Evolutionary conservation across 2,329 filamentous ascomycete genomes (phyloP).

Genomic region (Raffaelea arxii): DNA sequence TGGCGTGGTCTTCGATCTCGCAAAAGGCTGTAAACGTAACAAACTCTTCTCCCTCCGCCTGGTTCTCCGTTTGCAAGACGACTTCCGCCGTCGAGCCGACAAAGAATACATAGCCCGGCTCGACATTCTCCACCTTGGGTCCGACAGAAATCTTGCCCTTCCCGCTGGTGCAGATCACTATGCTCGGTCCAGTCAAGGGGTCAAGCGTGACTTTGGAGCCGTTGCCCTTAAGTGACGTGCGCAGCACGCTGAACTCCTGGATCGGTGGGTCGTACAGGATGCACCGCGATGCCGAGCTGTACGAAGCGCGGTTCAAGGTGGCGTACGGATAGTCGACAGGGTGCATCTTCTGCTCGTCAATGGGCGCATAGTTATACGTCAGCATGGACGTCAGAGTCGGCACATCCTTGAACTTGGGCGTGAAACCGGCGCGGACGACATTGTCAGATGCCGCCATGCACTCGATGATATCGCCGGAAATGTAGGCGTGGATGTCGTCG

Average conservation of each 20-base stretch:
- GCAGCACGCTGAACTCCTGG: conserved; percentile 87
- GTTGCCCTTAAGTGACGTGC: conserved; percentile 59
- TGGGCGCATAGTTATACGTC: conserved; percentile 92
- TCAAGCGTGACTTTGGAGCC: conserved; percentile 85
- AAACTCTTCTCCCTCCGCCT: conserved; percentile 55
- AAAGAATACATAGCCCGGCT: conserved; percentile 68
- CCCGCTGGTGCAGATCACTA: conserved; percentile 82
- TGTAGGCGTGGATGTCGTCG: conserved; percentile 94
- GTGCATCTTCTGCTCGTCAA: conserved; percentile 87
- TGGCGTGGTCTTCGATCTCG: conserved; percentile 53
- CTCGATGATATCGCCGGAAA: conserved; percentile 91
- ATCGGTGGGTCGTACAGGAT: conserved; percentile 90
- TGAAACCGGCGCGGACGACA: conserved; percentile 93
- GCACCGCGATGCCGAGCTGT: conserved; percentile 63
- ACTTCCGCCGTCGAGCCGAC: conserved; percentile 82
- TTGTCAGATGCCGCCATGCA: conserved; percentile 99
- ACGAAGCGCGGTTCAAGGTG: conserved; percentile 70
- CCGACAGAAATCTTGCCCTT: conserved; percentile 79
- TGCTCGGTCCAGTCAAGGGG: conserved; percentile 76
- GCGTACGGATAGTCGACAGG: conserved; percentile 79
- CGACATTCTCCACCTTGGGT: conserved; percentile 64
- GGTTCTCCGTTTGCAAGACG: conserved; percentile 58
- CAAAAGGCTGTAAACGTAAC: conserved; percentile 92
- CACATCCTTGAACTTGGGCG: conserved; percentile 97
- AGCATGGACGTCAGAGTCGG: conserved; percentile 80